These are phyloP conservation scores for Lasiosphaeria ovina DNA, from an alignment of 495 filamentous ascomycete genomes.

Conservation along the genomic window DNA sequence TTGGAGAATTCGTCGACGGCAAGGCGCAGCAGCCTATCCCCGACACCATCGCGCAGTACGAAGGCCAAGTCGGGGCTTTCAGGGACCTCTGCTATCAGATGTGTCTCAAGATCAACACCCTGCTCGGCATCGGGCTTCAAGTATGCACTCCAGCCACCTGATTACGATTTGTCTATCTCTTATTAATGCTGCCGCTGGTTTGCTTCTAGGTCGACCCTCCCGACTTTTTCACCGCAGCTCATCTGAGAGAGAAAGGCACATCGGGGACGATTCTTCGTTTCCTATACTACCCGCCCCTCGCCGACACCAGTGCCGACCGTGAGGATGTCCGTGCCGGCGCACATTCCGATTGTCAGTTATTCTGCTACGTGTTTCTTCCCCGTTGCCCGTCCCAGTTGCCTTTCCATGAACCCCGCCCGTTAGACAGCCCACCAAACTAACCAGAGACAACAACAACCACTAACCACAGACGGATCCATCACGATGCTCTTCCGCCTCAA, in stretches of 20 bases:
- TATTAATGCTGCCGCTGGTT: constrained; percentile 26
- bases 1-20: constrained; percentile 70
- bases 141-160: constrained; percentile 31
- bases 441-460: no score
- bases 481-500: constrained; percentile 85
- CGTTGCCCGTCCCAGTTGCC: no score
- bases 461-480: constrained; percentile 60
- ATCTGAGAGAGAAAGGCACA: constrained; percentile 55
- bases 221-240: constrained; percentile 73
- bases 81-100: constrained; percentile 67
- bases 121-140: constrained; percentile 73
- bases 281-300: constrained; percentile 71
- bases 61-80: constrained; percentile 64
- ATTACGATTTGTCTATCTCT: not conserved
- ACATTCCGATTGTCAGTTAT: constrained; percentile 67
- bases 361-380: no score
- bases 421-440: no score
- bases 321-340: constrained; percentile 77
- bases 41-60: constrained; percentile 54
- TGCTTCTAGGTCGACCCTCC: constrained; percentile 22
- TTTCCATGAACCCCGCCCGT: no score
- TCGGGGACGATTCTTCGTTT: constrained; percentile 79
- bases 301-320: constrained; percentile 65
- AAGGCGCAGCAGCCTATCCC: constrained; percentile 83
- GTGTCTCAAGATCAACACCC: constrained; percentile 65